These are phyloP conservation scores for Naematelia aurantialba DNA, from an alignment of 768 basidiomycete genomes.

Conservation along the genomic window DNA sequence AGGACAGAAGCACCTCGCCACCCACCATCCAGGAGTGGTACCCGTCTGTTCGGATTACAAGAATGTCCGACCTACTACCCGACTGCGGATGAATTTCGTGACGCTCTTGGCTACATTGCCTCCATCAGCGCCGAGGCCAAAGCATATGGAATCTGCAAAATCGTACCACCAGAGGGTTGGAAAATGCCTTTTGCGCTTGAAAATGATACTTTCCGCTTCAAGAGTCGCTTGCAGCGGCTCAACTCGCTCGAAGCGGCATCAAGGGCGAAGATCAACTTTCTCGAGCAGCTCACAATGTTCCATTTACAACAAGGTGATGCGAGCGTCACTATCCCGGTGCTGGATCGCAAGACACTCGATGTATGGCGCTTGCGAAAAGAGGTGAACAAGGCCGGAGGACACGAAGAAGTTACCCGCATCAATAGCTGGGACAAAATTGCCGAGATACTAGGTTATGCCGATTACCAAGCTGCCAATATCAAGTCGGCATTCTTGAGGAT, in stretches of 20 bases:
- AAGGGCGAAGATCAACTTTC: slow-evolving; percentile 91
- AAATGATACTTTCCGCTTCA: slow-evolving; percentile 90
- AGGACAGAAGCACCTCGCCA: slow-evolving; percentile 38
- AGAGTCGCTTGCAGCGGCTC: slow-evolving; percentile 86
- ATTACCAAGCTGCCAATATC: slow-evolving; percentile 77
- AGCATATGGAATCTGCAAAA: slow-evolving; percentile 87
- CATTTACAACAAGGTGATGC: slow-evolving; percentile 92
- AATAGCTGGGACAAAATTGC: slow-evolving; percentile 89
- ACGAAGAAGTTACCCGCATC: slow-evolving; percentile 64
- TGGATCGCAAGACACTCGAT: slow-evolving; percentile 88
- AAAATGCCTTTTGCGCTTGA: slow-evolving; percentile 93
- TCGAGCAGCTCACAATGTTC: slow-evolving; percentile 93
- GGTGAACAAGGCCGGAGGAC: slow-evolving; percentile 82
- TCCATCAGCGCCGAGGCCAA: slow-evolving; percentile 62
- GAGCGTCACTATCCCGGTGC: slow-evolving; percentile 85
- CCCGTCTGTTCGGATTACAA: slow-evolving; percentile 73
- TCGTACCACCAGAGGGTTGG: slow-evolving; percentile 90
- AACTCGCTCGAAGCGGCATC: slow-evolving; percentile 97
- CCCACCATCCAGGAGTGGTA: slow-evolving; percentile 27
- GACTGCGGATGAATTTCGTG: slow-evolving; percentile 81
- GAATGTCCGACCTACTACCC: slow-evolving; percentile 90
- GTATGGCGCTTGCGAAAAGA: slow-evolving; percentile 90
- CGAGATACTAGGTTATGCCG: slow-evolving; percentile 73
- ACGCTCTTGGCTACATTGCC: slow-evolving; percentile 89
- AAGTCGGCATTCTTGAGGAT: slow-evolving; percentile 85